Evolutionary conservation across 306 rosid species (phyloP).

Genomic region (Ochetophila trinervis): DNA sequence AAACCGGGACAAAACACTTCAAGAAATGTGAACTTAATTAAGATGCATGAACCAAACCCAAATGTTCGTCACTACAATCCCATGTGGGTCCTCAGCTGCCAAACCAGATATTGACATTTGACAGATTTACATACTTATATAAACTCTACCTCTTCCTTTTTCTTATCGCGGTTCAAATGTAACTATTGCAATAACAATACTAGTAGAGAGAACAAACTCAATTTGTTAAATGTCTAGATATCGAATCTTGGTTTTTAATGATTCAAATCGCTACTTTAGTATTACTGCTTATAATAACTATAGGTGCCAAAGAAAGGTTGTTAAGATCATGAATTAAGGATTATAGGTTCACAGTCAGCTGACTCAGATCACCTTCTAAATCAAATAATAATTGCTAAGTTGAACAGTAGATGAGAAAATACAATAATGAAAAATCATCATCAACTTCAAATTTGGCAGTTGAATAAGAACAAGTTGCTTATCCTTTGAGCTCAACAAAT

Average conservation of each 20-base stretch:
- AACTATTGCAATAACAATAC: conserved; percentile 9
- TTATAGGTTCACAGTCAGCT: conserved; percentile 30
- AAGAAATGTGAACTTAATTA: neutral
- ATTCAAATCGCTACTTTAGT: too few relatives aligned
- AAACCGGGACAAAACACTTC: neutral
- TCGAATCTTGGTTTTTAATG: too few relatives aligned
- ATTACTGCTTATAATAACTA: too few relatives aligned
- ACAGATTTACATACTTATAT: neutral
- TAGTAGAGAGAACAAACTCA: neutral
- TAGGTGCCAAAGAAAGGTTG: conserved; percentile 1
- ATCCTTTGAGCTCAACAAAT: neutral
- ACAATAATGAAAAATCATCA: neutral
- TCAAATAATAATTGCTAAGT: neutral
- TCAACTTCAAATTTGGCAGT: conserved; percentile 9
- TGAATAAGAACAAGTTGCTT: conserved; percentile 9
- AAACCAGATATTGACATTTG: neutral
- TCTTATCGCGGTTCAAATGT: neutral
- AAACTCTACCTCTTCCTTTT: neutral
- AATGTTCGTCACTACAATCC: conserved; percentile 7
- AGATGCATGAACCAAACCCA: conserved; percentile 46
- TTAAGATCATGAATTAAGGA: neutral
- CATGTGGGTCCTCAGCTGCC: conserved; percentile 32
- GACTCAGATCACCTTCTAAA: conserved; percentile 18
- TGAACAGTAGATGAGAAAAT: neutral
- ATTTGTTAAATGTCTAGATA: too few relatives aligned